Base-by-base conservation (phyloP, 2,329 filamentous ascomycete genomes). In the Paecilomyces niveus region DNA sequence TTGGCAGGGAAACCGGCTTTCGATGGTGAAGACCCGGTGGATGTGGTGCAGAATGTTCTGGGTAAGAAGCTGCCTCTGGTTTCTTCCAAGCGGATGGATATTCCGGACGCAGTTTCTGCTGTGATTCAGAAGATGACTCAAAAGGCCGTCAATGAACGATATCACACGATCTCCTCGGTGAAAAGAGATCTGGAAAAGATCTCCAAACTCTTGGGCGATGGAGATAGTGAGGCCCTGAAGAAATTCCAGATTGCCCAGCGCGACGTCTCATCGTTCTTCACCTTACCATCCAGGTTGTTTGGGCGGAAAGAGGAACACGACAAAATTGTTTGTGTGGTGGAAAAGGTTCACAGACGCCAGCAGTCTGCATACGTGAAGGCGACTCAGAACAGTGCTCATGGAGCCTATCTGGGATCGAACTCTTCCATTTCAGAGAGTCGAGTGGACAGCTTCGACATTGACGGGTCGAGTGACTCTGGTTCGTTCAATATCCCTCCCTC, bases 121-220 rank as follows among this genome's bases (percentile, higher is more conserved):
- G 89, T 97, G 51, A 90, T 97, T 49, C 89, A 93, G 70, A 95
- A 92, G 71, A 96, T 95, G 83, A 96, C 92, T 0, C 87, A 91
- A 60, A 96, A 95, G 73, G 89, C 87, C 60, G 89, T 96, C 54
- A 84, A 86, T 58, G 92, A 97, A 59, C 85, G 93, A 13, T 97
- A 97, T 70, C 89, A 96, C 67, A 96, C 91, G 5, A 89, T 89
- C 0, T 92, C 90, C 59, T 92, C 93, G 1, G 81, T 97, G 59
- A 91, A 91, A 64, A 82, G 90, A 67, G 93, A 97, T 70, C 76
- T 97, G 54, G 74, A 86, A 55, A 82, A 86, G 66, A 86, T 96
- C 4, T 86, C 90, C 63, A 83, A 87, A 63, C 81, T 93, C 39
- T 78, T 97, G 6, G 85, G 83, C 3, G 85, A 91, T 65, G 92